phyloP scores from a whole-genome alignment of 169 alveolate species.

The Toxoplasma gondii region DNA sequence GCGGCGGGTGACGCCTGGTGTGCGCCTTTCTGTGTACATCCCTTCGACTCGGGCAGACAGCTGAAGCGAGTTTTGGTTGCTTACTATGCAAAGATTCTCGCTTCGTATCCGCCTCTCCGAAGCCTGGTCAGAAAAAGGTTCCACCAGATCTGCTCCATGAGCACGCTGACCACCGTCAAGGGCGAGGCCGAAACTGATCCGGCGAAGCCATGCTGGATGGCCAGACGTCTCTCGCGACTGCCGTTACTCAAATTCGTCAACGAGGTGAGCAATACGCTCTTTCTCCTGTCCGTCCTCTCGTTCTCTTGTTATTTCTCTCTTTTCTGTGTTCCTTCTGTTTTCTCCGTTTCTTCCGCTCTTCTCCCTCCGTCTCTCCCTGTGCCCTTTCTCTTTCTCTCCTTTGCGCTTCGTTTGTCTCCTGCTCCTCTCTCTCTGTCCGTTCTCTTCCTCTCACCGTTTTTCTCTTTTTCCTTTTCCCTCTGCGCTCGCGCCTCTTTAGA shows the following conservation, averaged over 20 bases:
- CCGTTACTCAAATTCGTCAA: background rate
- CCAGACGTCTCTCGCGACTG: slow-evolving; percentile 46
- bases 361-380: background rate
- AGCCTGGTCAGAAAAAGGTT: background rate
- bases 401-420: no score
- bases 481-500: background rate
- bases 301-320: background rate
- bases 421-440: background rate
- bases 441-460: background rate
- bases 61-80: slow-evolving; percentile 30
- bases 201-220: slow-evolving; percentile 61
- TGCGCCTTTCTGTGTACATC: background rate
- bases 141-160: background rate
- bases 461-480: background rate
- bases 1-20: slow-evolving; percentile 42
- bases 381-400: no score
- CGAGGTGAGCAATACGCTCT: background rate
- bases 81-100: slow-evolving; percentile 7
- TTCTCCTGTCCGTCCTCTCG: background rate
- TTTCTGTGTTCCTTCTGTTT: no score
- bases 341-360: background rate
- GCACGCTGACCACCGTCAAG: slow-evolving; percentile 32
- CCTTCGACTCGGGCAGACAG: slow-evolving; percentile 34
- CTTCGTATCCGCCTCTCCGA: slow-evolving; percentile 10
- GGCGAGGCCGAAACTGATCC: slow-evolving; percentile 56